Base-by-base conservation (phyloP, 371 early-diverging fungal genomes). In the Synchytrium microbalum region DNA sequence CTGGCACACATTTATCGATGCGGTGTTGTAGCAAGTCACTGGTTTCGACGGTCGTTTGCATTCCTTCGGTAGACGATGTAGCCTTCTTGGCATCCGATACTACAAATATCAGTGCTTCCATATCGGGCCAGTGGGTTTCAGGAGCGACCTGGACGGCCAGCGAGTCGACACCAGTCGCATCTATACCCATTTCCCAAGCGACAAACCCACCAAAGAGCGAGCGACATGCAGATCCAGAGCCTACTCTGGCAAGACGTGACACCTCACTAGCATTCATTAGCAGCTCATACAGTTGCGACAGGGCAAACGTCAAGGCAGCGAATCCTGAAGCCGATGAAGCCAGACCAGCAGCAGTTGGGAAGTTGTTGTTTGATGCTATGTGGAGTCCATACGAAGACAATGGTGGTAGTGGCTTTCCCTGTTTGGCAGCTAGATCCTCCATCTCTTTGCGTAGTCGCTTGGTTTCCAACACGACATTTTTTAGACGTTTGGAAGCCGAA, bases 271-370 rank as follows among this genome's bases (percentile, higher is more conserved):
- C 74, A 28, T 80, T 73, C 64, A 86, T 75, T 8, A 84, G 79
- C 16, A 80, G 66, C 10, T 67, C 55, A 69, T 85, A 92, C 58
- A 95, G 79, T 66, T 87, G 71, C 38, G 92, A 80, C 59, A 98
- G 72, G 0, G 93, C 90, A 63, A 82, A 89, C 46, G 93, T 94
- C 51, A 99, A 80, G 64, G 93, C 93, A 25, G 99, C 95, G 60
- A 92, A 91, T 2, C 99, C 99, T 14, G 94, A 92, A 19, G 99
- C 98, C 23, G 95, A 95, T 53, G 96, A 96, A n/a, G 99, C 99
- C 46, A 99, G 79, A n/a, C 99, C 99, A 5, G 98, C 98, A 32
- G 98, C 98, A 3, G 98, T 96, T 25, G 99, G 98, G 74, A 99
- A 98, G 83, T 95, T 98, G 86, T 98, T 99, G 67, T 86, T 90